Evolutionary conservation across 352 stramenopile genomes (phyloP).

Genomic region (Phytophthora crassamura): DNA sequence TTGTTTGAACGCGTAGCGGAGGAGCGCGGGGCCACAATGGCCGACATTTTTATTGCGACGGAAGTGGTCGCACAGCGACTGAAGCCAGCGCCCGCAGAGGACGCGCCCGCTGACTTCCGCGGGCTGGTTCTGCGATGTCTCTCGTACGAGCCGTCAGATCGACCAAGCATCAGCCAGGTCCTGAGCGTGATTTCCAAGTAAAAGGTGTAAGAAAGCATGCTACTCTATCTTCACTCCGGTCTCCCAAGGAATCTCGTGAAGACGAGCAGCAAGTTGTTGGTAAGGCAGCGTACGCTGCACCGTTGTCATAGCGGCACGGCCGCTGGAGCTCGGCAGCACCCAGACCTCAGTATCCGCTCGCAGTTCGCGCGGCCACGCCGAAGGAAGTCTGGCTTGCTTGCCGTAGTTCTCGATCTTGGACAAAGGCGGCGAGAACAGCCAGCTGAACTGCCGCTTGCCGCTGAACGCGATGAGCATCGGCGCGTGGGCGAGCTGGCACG

Average conservation of each 20-base stretch:
- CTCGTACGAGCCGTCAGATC: conserved; percentile 53
- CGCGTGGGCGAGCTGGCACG: conserved; percentile 52
- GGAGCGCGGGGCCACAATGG: conserved; percentile 59
- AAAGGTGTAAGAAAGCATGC: conserved; percentile 28
- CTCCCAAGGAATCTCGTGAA: conserved; percentile 71
- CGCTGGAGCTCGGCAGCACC: conserved; percentile 87
- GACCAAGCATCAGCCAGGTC: conserved; percentile 52
- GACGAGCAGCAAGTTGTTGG: conserved; percentile 62
- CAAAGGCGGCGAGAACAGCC: conserved; percentile 76
- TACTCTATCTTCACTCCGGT: conserved; percentile 25
- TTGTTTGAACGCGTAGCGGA: conserved; percentile 54
- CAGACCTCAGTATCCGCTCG: conserved; percentile 72
- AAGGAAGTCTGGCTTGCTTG: conserved; percentile 62
- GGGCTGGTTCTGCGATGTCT: conserved; percentile 53
- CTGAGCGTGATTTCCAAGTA: conserved; percentile 41
- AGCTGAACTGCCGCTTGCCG: conserved; percentile 89
- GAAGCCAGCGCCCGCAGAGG: conserved; percentile 46
- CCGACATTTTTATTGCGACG: conserved; percentile 67
- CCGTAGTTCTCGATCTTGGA: conserved; percentile 72
- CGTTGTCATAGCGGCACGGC: conserved; percentile 82
- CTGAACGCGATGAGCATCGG: conserved; percentile 87
- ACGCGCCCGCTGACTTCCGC: conserved; percentile 55
- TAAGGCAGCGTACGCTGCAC: conserved; percentile 74
- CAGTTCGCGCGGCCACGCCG: conserved; percentile 73
- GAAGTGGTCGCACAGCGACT: conserved; percentile 55